Evolutionary conservation across 768 basidiomycete species (phyloP), one percentile per base, ranked within the genome.

Genomic region (Podaxis carcinomalis): DNA sequence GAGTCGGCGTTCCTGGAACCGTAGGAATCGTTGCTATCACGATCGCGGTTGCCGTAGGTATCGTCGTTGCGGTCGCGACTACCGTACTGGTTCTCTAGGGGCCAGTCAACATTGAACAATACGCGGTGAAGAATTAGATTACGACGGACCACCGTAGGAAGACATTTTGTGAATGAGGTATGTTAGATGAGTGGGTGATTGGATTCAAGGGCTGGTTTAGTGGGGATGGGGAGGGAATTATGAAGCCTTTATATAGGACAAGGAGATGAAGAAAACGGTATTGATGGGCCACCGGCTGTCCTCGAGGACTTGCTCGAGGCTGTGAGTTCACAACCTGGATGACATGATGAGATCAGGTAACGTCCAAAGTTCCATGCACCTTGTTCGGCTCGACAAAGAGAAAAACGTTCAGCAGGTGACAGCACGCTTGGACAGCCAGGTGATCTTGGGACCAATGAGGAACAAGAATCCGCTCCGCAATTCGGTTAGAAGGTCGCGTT

Each of bases 21-120:
- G 39, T 64, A 58, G 27, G 63, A 64, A 32, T 64, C 52, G 54
- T 63, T 23, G 23, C 63, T 62, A 42, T 56, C 39, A 23, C 35
- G 32, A 4, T n/a, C n/a, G 39, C 39, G 39, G 5, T 19, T 44
- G 42, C 42, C 42, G 14, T 44, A 44, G 42, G 5, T n/a, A 16
- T 44, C 42, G 42, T 44, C 9, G n/a, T 21, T 44, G n/a, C n/a
- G 16, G n/a, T 44, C 42, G 16, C 42, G 42, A 19, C 14, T 44
- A n/a, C 19, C 42, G 19, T 13, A 44, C n/a, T 32, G 32, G 7
- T 32, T 32, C 32, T 19, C 42, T 44, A 44, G 14, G 19, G n/a
- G 3, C 19, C 19, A 3, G 42, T 44, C 42, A 44, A 16, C 14
- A n/a, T 19, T 44, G n/a, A 32, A 44, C 9, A 7, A 16, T 3